phyloP scores from a whole-genome alignment of 129 eudicot genomes.

The Tagetes patula region DNA sequence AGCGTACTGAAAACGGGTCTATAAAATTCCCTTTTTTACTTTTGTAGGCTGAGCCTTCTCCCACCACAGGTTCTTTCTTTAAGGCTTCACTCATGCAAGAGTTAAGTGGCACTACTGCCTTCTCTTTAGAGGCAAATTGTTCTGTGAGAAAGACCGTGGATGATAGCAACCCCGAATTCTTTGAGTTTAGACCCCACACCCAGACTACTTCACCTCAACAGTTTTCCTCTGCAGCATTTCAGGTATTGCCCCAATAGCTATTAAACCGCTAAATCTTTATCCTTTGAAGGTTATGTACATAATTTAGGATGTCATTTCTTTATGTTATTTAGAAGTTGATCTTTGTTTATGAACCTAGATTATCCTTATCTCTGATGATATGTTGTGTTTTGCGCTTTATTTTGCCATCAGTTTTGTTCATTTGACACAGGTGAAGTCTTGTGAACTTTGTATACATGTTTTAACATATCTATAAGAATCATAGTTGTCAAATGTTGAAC shows the following conservation, averaged over 20 bases:
- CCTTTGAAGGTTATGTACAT: neutral
- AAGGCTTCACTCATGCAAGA: conserved; percentile 68
- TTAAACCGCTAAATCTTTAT: neutral
- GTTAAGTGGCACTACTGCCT: conserved; percentile 43
- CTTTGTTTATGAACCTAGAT: conserved; percentile 17
- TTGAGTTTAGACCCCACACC: conserved; percentile 76
- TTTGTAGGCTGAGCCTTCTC: conserved; percentile 95
- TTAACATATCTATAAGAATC: conserved; percentile 2
- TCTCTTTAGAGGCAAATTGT: conserved; percentile 42
- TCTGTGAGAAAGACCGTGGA: conserved; percentile 38
- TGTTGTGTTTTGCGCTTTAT: neutral
- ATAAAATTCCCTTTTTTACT: conserved; percentile 25
- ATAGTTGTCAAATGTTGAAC: conserved; percentile 19
- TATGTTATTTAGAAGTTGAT: conserved; percentile 13
- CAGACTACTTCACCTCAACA: conserved; percentile 52
- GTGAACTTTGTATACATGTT: neutral
- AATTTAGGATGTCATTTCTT: conserved; percentile 1
- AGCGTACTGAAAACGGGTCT: conserved; percentile 36
- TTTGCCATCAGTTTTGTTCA: conserved; percentile 4
- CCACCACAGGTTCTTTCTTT: conserved; percentile 94
- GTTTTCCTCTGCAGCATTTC: conserved; percentile 46
- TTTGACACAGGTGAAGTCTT: neutral
- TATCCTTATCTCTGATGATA: neutral
- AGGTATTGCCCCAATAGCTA: conserved; percentile 45
- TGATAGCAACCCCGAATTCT: conserved; percentile 52